phyloP scores from a whole-genome alignment of 441 rosid genomes.

The Hura crepitans region DNA sequence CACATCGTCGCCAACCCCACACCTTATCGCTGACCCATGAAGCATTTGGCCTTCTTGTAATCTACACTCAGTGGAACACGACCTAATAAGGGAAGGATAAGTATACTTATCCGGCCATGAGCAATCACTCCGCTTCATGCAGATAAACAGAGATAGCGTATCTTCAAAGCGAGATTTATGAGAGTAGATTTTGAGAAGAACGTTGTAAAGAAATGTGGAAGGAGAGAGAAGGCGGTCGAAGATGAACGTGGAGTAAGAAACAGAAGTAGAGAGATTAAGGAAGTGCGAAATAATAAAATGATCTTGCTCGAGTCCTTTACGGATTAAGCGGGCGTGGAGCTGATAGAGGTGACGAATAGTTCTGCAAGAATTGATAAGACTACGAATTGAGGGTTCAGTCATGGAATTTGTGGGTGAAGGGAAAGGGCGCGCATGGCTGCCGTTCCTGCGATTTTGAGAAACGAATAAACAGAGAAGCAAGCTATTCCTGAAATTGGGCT shows the following conservation, averaged over 20 bases:
- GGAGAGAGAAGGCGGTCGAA: slow-evolving; percentile 47
- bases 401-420: slow-evolving; percentile 13
- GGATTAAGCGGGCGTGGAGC: slow-evolving; percentile 62
- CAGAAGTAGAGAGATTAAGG: slow-evolving; percentile 32
- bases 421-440: slow-evolving; percentile 17
- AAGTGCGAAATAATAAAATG: slow-evolving; percentile 47
- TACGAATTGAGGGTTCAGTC: slow-evolving; percentile 41
- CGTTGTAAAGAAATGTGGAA: slow-evolving; percentile 52
- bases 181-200: slow-evolving; percentile 44
- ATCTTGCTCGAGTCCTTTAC: slow-evolving; percentile 71
- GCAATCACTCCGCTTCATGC: slow-evolving; percentile 45
- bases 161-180: slow-evolving; percentile 27
- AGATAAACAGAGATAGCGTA: slow-evolving; percentile 41
- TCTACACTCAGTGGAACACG: slow-evolving; percentile 42
- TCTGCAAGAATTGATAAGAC: slow-evolving; percentile 54
- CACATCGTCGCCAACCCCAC: slow-evolving; percentile 43
- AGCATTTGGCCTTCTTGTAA: slow-evolving; percentile 38
- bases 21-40: slow-evolving; percentile 49
- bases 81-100: slow-evolving; percentile 47
- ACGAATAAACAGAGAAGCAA: not conserved
- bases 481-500: not conserved
- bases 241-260: slow-evolving; percentile 33
- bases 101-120: slow-evolving; percentile 47
- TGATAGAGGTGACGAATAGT: slow-evolving; percentile 45
- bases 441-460: not conserved